These are phyloP conservation scores for Cruciata laevipes DNA, from an alignment of 257 asterid species.

Conservation along the genomic window DNA sequence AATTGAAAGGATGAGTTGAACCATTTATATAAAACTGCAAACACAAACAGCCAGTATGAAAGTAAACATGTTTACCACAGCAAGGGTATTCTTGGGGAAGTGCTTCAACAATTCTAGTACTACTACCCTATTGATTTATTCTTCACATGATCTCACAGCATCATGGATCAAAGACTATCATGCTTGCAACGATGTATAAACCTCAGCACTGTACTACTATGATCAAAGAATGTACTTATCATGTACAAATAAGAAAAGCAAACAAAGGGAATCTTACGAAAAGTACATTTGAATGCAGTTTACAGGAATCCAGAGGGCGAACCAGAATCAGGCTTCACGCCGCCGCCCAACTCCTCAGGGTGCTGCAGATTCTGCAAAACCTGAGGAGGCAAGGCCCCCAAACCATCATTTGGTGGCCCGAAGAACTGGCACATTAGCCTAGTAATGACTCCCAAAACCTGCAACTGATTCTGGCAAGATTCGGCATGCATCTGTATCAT, in stretches of 20 bases:
- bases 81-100: not conserved
- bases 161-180: not conserved
- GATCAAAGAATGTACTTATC: constrained; percentile 8
- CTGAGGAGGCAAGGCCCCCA: constrained; percentile 64
- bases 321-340: constrained; percentile 58
- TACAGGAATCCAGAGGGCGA: constrained; percentile 78
- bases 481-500: constrained; percentile 92
- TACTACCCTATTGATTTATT: not conserved
- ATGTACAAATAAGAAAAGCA: constrained; percentile 12
- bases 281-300: constrained; percentile 16
- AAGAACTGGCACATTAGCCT: constrained; percentile 70
- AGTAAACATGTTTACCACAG: not conserved
- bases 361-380: constrained; percentile 79
- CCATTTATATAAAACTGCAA: not conserved
- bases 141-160: not conserved
- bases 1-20: not conserved
- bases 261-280: constrained; percentile 16
- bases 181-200: not conserved
- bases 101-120: not conserved
- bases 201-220: not conserved
- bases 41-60: not conserved
- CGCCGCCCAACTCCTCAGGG: constrained; percentile 54
- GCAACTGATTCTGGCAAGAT: constrained; percentile 82
- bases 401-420: constrained; percentile 57
- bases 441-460: constrained; percentile 61